A percentile compares a stretch with the other conserved stretches of the same genome.
Evolutionary conservation across 805 yeast species (phyloP).

Genomic region (Saccharomycopsis sp.): DNA sequence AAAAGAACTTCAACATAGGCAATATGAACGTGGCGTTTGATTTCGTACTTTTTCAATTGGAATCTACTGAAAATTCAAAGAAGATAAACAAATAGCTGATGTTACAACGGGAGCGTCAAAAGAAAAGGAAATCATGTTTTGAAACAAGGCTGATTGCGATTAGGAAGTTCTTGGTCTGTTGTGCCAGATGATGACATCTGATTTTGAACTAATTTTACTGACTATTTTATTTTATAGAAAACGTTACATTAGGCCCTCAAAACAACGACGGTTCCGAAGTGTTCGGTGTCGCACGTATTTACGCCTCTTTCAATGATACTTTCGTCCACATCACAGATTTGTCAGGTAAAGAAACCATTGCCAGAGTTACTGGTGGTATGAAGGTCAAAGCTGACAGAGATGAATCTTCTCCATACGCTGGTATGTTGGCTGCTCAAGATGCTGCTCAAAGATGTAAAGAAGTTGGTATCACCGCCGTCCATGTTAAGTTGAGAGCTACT

Average conservation of each 20-base stretch:
- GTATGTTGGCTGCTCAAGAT: slow-evolving; percentile 99
- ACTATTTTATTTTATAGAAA: too few species aligned
- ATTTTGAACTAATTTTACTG: too few species aligned
- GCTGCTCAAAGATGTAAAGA: slow-evolving; percentile 98
- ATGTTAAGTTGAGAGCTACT: slow-evolving; percentile 98
- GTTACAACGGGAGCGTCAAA: too few species aligned
- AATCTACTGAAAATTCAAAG: too few species aligned
- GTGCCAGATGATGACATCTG: too few species aligned
- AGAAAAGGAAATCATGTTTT: too few species aligned
- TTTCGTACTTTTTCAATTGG: too few species aligned
- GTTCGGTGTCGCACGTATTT: slow-evolving; percentile 99
- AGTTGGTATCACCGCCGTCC: slow-evolving; percentile 99
- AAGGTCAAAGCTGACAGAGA: slow-evolving; percentile 99
- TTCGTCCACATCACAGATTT: slow-evolving; percentile 99
- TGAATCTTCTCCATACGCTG: slow-evolving; percentile 99
- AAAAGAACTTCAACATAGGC: too few species aligned
- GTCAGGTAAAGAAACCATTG: slow-evolving; percentile 99
- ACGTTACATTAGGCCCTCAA: slow-evolving; percentile 70
- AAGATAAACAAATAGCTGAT: too few species aligned
- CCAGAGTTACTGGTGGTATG: slow-evolving; percentile 99
- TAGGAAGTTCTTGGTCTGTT: too few species aligned
- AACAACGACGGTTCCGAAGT: slow-evolving; percentile 97
- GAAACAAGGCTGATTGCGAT: too few species aligned
- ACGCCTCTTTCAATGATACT: slow-evolving; percentile 99
- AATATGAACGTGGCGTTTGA: too few species aligned